These are phyloP conservation scores for Dimargaris cristalligena DNA, from an alignment of 192 early-diverging fungal genomes.

Conservation along the genomic window DNA sequence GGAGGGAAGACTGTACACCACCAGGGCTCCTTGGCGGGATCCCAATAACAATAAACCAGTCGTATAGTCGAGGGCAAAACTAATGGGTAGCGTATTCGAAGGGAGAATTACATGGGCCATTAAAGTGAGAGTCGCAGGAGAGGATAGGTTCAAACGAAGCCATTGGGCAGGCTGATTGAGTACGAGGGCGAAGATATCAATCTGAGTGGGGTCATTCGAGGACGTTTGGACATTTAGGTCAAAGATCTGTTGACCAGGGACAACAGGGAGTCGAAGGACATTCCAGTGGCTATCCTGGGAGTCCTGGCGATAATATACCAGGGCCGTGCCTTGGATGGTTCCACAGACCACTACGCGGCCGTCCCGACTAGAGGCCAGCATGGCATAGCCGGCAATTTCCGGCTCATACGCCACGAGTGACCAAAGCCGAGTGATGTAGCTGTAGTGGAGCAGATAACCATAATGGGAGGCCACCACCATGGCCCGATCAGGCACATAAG, in stretches of 20 bases:
- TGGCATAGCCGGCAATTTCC: conserved; percentile 15
- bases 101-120: background rate
- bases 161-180: background rate
- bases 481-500: conserved; percentile 14
- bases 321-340: conserved; percentile 18
- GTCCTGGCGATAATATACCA: no score
- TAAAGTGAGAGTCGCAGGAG: background rate
- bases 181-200: conserved; percentile 12
- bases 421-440: background rate
- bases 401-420: background rate
- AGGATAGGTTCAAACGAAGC: background rate
- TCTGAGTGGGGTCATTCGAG: background rate
- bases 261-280: no score
- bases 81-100: background rate
- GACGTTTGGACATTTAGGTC: background rate
- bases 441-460: conserved; percentile 20
- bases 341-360: conserved; percentile 17
- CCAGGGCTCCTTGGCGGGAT: background rate
- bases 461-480: conserved; percentile 25
- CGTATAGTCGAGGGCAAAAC: background rate
- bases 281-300: no score
- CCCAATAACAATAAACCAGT: background rate
- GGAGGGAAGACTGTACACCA: background rate
- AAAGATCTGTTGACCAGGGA: conserved; percentile 13
- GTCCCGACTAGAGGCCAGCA: conserved; percentile 1